Conservation (phyloP, 73 alveolate genomes). For the Tetrahymena thermophila region DNA sequence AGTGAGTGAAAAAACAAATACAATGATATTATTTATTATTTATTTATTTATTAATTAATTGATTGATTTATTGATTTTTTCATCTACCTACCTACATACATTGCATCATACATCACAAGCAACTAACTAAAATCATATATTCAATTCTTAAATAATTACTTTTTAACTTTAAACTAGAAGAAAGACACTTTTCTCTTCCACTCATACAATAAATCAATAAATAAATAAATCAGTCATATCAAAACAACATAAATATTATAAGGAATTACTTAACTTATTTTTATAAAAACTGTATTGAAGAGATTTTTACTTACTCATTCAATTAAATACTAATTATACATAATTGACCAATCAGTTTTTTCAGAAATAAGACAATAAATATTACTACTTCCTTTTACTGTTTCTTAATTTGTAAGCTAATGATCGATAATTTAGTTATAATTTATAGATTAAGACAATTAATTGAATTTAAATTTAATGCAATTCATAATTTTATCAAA, state of each 20-base stretch:
- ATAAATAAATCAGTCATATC: neutral
- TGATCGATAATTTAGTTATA: neutral
- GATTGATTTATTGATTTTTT: too few relatives aligned
- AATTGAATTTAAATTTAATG: too few relatives aligned
- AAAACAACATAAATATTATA: too few relatives aligned
- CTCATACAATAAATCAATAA: neutral
- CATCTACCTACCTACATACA: too few relatives aligned
- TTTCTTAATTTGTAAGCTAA: neutral
- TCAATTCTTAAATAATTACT: neutral
- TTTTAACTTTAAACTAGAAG: neutral
- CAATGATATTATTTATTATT: neutral
- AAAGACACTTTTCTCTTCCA: neutral
- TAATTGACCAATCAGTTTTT: neutral
- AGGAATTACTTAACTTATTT: neutral
- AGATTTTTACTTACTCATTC: neutral
- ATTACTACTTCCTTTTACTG: neutral
- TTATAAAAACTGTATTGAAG: neutral
- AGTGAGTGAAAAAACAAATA: neutral
- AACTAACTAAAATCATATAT: neutral
- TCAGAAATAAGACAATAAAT: neutral
- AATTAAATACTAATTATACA: neutral
- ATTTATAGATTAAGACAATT: neutral
- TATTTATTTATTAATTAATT: too few relatives aligned
- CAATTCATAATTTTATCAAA: neutral
- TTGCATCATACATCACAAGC: too few relatives aligned